These are phyloP conservation scores for Rhodocollybia butyracea DNA, from an alignment of 768 basidiomycete genomes.

Conservation along the genomic window DNA sequence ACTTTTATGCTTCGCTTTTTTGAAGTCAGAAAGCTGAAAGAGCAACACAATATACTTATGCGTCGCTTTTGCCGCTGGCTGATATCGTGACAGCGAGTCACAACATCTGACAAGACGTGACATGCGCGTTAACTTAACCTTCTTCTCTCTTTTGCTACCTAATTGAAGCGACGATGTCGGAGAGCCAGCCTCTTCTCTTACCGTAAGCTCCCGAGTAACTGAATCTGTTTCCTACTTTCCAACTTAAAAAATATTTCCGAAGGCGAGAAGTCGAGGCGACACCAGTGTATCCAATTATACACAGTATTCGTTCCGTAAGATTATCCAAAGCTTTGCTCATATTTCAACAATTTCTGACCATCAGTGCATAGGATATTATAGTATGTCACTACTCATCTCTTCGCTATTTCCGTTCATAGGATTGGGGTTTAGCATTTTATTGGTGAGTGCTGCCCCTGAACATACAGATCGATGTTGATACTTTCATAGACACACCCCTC, in stretches of 20 bases:
- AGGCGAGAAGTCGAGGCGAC: constrained; percentile 56
- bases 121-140: too few relatives aligned
- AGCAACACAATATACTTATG: too few relatives aligned
- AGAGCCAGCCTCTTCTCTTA: constrained; percentile 40
- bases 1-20: too few relatives aligned
- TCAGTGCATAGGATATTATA: constrained; percentile 52
- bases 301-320: constrained; percentile 66
- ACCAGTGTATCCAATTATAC: constrained; percentile 77
- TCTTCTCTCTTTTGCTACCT: neutral
- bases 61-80: too few relatives aligned
- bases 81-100: too few relatives aligned
- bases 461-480: neutral
- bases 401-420: constrained; percentile 6
- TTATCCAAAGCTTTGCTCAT: neutral
- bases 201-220: constrained; percentile 26
- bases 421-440: constrained; percentile 57
- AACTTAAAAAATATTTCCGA: constrained; percentile 6
- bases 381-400: constrained; percentile 28
- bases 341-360: constrained; percentile 12
- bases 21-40: too few relatives aligned
- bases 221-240: constrained; percentile 2
- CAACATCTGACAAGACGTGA: too few relatives aligned
- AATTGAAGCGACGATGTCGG: constrained; percentile 19
- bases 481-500: constrained; percentile 71
- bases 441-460: constrained; percentile 36